Base-by-base conservation (phyloP, 1,284 basidiomycete species). In the Rhodotorula sp. region DNA sequence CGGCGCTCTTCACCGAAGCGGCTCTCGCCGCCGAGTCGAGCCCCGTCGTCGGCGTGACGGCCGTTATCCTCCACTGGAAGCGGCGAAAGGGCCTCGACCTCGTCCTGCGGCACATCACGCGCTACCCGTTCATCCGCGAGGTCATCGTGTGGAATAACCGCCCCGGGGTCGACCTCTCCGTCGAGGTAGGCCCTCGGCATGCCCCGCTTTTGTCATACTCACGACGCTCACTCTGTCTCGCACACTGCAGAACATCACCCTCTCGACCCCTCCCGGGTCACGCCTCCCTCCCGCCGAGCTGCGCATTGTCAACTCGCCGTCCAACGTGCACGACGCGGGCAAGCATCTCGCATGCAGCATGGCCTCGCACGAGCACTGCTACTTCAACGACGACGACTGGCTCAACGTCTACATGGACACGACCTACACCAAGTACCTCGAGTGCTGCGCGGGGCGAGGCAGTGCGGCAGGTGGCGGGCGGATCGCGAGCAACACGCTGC, bases 121-220 rank as follows among this genome's bases (percentile, higher is more conserved):
- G 59, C 12, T 76, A 76, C 53, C 77, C 78, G 2, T 79, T 75
- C 62, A 67, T 79, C 42, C 66, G 74, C 44, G 78, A 79, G 64
- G 71, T 77, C 50, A 77, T 79, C 61, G 64, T 78, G n/a, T 79
- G 78, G 78, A 79, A 79, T 65, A 77, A 79, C 57, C 62, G 62
- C n/a, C 68, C 68, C 1, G 71, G 66, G 4, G 42, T 70, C 23
- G 58, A 68, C 62, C 60, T 77, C 44, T 45, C 59, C 7, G 49
- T 64, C 4, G 44, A 63, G 57, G 73, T 70, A 42, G 27, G 68
- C 7, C 16, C n/a, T 13, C 27, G 21, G 12, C 19, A 1, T 41
- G 34, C 25, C 13, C 25, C 25, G 25, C 27, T 25, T 25, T 10
- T 14, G 12, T 17, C 25, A 1, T 9, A 53, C 3, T 14, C 52